Base-by-base conservation (phyloP, 306 rosid species). In the Lagenaria siceraria region DNA sequence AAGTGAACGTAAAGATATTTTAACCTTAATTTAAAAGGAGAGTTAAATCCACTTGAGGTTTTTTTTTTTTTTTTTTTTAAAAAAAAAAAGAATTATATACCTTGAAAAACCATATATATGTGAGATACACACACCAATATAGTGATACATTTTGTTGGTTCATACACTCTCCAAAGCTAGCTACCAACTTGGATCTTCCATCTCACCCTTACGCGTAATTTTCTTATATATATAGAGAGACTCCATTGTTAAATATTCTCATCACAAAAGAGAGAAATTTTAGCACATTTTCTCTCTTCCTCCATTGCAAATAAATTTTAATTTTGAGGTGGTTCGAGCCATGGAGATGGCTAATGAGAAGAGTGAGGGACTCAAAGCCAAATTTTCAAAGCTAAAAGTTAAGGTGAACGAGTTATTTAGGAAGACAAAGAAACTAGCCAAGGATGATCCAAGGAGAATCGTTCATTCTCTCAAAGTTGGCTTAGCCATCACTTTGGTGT, bases 401-500 rank as follows among this genome's bases (percentile, higher is more conserved):
- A 63, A 63, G 70, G 70, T 63, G 70, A 11, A 4, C 1, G 70
- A 63, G 70, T 63, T 63, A 33, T 33, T 33, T 1, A 17, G 24
- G 6, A 63, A 63, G 70, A 63, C 70, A 3, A 63, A 63, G 46
- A 63, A 63, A 17, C 70, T 63, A 18, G 70, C 70, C 7, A 63
- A 63, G 42, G 70, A 63, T 63, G 70, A 63, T 63, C 70, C 70
- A 10, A 63, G 70, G 43, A 63, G 70, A 33, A 17, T 63, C 2
- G 46, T 17, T 63, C 70, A 63, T 63, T 63, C 70, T 3, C 7
- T 63, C 70, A 63, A 63, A 17, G 70, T 63, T 7, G 70, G 43
- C 35, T 15, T 94, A 36, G 95, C 98, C 86, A 94, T 94, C 81
- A 87, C 70, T 31, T 78, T 94, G 52, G 97, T 90, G 1, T 94